Evolutionary conservation across 129 eudicot species (phyloP).

Genomic region (Chrysanthemum seticuspe): DNA sequence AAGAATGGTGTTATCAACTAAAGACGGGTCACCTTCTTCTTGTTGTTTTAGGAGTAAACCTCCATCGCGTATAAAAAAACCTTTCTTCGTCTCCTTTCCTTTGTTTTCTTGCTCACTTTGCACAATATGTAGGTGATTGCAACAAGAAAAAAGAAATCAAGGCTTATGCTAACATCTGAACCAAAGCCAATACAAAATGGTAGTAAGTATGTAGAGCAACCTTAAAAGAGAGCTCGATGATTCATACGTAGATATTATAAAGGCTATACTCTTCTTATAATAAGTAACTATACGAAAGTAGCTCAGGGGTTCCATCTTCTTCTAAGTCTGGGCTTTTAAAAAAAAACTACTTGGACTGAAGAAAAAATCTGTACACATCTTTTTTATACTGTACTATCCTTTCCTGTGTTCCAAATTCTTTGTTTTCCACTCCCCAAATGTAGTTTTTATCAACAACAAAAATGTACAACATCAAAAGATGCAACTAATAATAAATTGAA

Average conservation of each 20-base stretch:
- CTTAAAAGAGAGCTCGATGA: not conserved
- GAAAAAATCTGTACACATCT: not conserved
- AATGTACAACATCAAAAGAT: no score
- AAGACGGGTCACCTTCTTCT: constrained; percentile 21
- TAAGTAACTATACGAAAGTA: not conserved
- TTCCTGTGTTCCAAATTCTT: no score
- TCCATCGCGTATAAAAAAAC: constrained; percentile 14
- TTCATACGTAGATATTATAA: not conserved
- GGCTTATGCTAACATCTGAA: constrained; percentile 23
- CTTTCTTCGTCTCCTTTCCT: constrained; percentile 2
- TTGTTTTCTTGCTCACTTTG: constrained; percentile 18
- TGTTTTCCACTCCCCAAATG: no score
- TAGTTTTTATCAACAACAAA: no score
- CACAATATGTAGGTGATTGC: not conserved
- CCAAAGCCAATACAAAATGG: not conserved
- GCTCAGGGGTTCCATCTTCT: not conserved
- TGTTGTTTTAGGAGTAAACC: constrained; percentile 36
- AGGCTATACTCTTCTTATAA: no score
- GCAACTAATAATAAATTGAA: no score
- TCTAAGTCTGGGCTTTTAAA: no score
- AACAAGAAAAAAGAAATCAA: constrained; percentile 1
- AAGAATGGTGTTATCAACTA: constrained; percentile 18
- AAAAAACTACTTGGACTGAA: not conserved
- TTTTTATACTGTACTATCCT: no score
- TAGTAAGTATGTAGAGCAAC: not conserved